These are phyloP conservation scores for Dentipellis fragilis DNA, from an alignment of 768 basidiomycete genomes.

Conservation along the genomic window DNA sequence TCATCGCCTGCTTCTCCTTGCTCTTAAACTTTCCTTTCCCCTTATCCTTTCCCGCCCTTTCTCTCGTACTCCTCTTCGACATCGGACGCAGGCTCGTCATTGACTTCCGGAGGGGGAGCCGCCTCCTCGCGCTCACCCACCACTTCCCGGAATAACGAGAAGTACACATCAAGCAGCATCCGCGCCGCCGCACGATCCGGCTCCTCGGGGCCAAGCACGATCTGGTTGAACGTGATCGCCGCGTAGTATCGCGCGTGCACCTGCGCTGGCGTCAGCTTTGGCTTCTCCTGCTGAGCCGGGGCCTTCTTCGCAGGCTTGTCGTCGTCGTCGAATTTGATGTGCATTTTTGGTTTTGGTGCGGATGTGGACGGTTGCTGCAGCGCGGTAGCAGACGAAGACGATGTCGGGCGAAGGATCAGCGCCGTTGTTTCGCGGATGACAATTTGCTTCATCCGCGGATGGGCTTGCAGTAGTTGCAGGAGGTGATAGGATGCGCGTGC, in stretches of 20 bases:
- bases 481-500: constrained; percentile 86
- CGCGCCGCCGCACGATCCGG: constrained; percentile 66
- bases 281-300: constrained; percentile 21
- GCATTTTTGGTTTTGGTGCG: constrained; percentile 23
- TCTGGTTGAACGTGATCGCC: constrained; percentile 90
- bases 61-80: constrained; percentile 27
- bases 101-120: not conserved
- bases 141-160: constrained; percentile 86
- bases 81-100: constrained; percentile 26
- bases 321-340: constrained; percentile 43
- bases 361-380: constrained; percentile 16
- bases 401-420: constrained; percentile 59
- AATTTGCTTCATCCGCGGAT: constrained; percentile 88
- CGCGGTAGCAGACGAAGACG: constrained; percentile 26
- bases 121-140: constrained; percentile 47
- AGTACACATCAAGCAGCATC: constrained; percentile 81
- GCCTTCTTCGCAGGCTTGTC: constrained; percentile 7
- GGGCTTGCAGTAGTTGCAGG: constrained; percentile 80
- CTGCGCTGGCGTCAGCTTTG: constrained; percentile 31
- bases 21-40: constrained; percentile 18
- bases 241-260: constrained; percentile 86
- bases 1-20: constrained; percentile 23
- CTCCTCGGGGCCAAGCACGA: constrained; percentile 52
- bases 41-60: constrained; percentile 23
- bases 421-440: constrained; percentile 81